Evolutionary conservation across 148 eudicot species (phyloP), one percentile per base, ranked within the genome.

Genomic region (Cornus controversa): DNA sequence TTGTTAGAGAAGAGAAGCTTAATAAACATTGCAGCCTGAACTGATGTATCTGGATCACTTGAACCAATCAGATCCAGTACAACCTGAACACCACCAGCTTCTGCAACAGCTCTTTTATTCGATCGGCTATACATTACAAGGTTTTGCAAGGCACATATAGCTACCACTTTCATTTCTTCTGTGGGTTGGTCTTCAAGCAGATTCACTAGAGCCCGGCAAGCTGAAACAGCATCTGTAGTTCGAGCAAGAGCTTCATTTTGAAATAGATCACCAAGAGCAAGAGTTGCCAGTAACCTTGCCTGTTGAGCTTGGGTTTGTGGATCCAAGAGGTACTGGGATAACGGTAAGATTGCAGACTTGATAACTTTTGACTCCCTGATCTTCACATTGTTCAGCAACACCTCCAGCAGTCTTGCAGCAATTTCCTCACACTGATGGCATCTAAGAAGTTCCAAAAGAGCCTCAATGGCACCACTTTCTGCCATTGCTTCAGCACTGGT

Each of bases 261-360:
- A 85, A 96, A 93, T 28, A 96, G 86, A 84, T 96, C 98, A 58
- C 99, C 99, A 75, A 96, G 90, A 53, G 99, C 98, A 77, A 96
- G 90, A 63, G 98, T 90, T 62, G 94, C 99, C 67, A 96, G 83
- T 81, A 96, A 75, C 71, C 97, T 91, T 60, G 97, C 97, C 77
- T 93, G 99, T 82, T 89, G 99, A 80, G 93, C 98, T 86, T 96
- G 98, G 79, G 98, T 96, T 80, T 96, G 98, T 73, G 98, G 99
- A 75, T 96, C 99, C 92, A 93, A 81, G 69, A 96, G 97, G 84
- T 96, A 96, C 79, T 96, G 99, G 66, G 97, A 93, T 68, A 96
- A 77, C 8, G 99, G 99, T 78, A 96, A 75, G 68, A 96, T 93
- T 24, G 99, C 97, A 26, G 90, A 75, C 80, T 88, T 91, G 71